phyloP scores from a whole-genome alignment of 129 eudicot species.

The Sambucus nigra region DNA sequence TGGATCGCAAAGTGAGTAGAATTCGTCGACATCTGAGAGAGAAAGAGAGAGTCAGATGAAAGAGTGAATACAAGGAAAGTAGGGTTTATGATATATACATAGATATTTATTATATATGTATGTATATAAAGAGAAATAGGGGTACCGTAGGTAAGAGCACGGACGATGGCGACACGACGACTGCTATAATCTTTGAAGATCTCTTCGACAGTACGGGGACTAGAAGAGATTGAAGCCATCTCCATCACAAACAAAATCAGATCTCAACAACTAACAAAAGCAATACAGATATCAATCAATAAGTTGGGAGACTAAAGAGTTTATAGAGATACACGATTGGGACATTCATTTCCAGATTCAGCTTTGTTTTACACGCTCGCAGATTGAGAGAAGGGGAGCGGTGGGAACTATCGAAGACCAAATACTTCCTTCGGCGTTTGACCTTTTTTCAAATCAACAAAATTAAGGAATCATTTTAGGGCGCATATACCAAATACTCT shows the following conservation, averaged over 20 bases:
- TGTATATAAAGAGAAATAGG: neutral
- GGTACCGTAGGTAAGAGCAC: constrained; percentile 69
- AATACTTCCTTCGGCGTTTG: no score
- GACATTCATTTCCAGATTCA: neutral
- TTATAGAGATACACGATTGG: neutral
- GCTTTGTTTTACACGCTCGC: neutral
- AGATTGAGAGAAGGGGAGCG: neutral
- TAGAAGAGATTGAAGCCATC: constrained; percentile 57
- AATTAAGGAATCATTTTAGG: no score
- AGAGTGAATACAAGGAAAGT: neutral
- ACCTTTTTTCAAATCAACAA: no score
- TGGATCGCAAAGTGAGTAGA: constrained; percentile 78
- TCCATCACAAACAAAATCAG: constrained; percentile 21
- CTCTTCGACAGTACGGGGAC: constrained; percentile 84
- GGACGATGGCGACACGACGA: constrained; percentile 64
- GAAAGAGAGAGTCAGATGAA: constrained; percentile 4
- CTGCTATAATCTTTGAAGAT: constrained; percentile 73
- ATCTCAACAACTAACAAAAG: constrained; percentile 3
- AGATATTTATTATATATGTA: no score
- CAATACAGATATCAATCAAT: no score
- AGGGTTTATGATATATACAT: neutral
- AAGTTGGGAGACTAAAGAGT: neutral
- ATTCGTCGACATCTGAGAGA: constrained; percentile 70
- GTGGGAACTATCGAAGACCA: no score
- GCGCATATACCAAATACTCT: no score